phyloP scores from a whole-genome alignment of 495 filamentous ascomycete genomes.

The Thermothielavioides terrestris region DNA sequence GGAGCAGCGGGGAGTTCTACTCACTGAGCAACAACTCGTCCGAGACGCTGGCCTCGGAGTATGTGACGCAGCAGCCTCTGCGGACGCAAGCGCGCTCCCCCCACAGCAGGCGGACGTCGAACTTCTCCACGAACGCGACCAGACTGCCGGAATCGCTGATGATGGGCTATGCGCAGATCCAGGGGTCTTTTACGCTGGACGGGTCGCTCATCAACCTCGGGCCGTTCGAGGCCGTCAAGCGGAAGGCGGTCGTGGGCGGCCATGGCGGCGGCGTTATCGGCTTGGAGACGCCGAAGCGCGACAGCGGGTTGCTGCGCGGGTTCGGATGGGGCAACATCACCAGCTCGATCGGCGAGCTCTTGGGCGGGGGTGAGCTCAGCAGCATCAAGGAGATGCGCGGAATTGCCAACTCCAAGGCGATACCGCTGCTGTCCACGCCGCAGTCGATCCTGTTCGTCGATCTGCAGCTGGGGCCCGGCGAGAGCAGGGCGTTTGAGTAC shows the following conservation, averaged over 20 bases:
- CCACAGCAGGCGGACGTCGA: slow-evolving; percentile 57
- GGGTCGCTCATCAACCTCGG: slow-evolving; percentile 82
- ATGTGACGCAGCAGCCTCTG: slow-evolving; percentile 55
- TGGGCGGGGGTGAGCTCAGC: slow-evolving; percentile 78
- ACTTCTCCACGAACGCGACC: slow-evolving; percentile 39
- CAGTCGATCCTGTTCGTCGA: slow-evolving; percentile 97
- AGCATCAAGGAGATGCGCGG: slow-evolving; percentile 91
- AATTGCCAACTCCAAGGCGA: slow-evolving; percentile 64
- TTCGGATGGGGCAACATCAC: slow-evolving; percentile 86
- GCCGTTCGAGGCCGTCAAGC: slow-evolving; percentile 90
- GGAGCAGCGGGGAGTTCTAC: slow-evolving; percentile 93
- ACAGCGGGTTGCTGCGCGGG: slow-evolving; percentile 71
- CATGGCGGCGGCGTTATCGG: slow-evolving; percentile 79
- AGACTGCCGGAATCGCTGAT: slow-evolving; percentile 66
- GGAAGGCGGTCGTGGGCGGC: slow-evolving; percentile 82
- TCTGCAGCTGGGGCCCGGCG: slow-evolving; percentile 74
- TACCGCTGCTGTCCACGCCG: slow-evolving; percentile 88
- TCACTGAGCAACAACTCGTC: slow-evolving; percentile 87
- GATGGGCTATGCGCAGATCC: slow-evolving; percentile 97
- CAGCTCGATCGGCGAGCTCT: slow-evolving; percentile 75
- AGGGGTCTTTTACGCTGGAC: slow-evolving; percentile 84
- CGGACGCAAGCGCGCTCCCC: slow-evolving; percentile 37
- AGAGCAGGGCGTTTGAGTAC: slow-evolving; percentile 81
- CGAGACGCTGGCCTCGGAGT: slow-evolving; percentile 89
- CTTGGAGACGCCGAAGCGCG: slow-evolving; percentile 63